These are phyloP conservation scores for Amanita exitialis DNA, from an alignment of 768 basidiomycete genomes.

Conservation along the genomic window DNA sequence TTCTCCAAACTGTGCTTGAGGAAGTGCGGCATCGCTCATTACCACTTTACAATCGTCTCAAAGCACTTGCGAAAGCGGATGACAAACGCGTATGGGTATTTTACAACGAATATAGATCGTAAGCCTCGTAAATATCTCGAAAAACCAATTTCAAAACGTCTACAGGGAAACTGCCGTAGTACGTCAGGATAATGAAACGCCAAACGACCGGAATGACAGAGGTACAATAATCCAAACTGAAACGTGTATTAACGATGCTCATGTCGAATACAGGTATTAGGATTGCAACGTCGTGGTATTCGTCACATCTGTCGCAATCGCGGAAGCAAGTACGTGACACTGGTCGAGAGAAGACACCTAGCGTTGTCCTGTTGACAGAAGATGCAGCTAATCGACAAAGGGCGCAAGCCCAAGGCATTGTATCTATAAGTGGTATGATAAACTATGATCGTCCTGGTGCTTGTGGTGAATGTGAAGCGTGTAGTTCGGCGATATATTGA, in stretches of 20 bases:
- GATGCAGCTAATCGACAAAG: conserved; percentile 78
- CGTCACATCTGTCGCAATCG: conserved; percentile 50
- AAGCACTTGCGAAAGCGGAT: conserved; percentile 73
- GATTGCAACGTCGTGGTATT: conserved; percentile 82
- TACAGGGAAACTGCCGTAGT: conserved; percentile 72
- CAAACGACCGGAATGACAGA: conserved; percentile 94
- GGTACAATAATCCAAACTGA: conserved; percentile 33
- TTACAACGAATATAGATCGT: conserved; percentile 83
- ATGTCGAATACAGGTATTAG: conserved; percentile 58
- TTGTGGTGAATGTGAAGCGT: neutral
- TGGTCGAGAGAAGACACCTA: conserved; percentile 33
- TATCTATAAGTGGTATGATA: conserved; percentile 48
- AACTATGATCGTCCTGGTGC: neutral
- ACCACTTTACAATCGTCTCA: conserved; percentile 88
- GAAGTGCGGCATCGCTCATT: conserved; percentile 94
- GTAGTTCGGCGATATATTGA: conserved; percentile 77
- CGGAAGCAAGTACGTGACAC: conserved; percentile 44
- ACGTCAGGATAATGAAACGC: conserved; percentile 67
- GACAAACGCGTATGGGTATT: conserved; percentile 81
- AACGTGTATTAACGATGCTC: neutral
- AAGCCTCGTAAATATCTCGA: conserved; percentile 18
- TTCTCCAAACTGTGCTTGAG: conserved; percentile 92
- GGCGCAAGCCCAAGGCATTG: conserved; percentile 56
- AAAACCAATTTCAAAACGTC: neutral
- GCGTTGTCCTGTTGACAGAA: conserved; percentile 79